Percentiles rank a stretch among this genome's conserved stretches.
Evolutionary conservation across 768 basidiomycete genomes (phyloP).

Genomic region (Harrya chromipes): DNA sequence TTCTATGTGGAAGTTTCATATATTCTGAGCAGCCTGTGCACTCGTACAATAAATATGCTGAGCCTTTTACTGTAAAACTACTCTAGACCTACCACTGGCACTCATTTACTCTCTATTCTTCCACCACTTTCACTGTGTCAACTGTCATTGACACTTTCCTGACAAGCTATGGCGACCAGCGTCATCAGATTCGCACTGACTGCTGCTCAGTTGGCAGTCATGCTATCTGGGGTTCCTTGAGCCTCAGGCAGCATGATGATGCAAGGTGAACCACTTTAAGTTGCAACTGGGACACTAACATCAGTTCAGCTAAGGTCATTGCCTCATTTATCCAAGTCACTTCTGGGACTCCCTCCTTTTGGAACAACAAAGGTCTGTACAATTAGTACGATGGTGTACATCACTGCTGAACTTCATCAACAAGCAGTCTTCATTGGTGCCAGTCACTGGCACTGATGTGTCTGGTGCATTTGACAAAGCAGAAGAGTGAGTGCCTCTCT

Average conservation of each 20-base stretch:
- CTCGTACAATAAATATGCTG: too few species aligned
- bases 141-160: not conserved
- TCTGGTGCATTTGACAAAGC: constrained; percentile 41
- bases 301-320: constrained; percentile 1
- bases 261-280: constrained; percentile 44
- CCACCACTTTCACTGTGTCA: not conserved
- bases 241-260: constrained; percentile 43
- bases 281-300: not conserved
- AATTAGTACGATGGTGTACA: constrained; percentile 42
- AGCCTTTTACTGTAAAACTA: too few species aligned
- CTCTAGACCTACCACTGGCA: too few species aligned
- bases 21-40: not conserved
- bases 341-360: not conserved
- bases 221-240: constrained; percentile 44
- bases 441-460: constrained; percentile 42
- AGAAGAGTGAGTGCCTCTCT: constrained; percentile 35
- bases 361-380: constrained; percentile 41
- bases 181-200: constrained; percentile 19
- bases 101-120: not conserved
- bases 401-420: constrained; percentile 37
- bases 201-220: constrained; percentile 42
- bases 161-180: constrained; percentile 14
- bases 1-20: not conserved
- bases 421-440: constrained; percentile 38
- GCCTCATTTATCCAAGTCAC: not conserved